Conservation (phyloP, 306 rosid species). For the Prosopis cineraria region DNA sequence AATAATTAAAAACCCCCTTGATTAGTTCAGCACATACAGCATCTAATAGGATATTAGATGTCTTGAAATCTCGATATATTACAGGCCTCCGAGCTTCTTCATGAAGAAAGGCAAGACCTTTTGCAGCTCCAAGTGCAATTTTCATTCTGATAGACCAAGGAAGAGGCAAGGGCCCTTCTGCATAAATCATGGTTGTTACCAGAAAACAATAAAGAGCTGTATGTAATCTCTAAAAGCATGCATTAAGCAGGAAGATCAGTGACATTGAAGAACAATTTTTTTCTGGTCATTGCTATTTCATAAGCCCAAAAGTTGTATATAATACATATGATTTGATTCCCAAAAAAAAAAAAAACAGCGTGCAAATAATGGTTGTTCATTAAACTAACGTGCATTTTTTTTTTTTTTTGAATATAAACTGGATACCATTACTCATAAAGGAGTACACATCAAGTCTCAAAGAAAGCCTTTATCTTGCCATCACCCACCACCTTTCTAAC, state of each 20-base stretch:
- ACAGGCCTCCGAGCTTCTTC: conserved; percentile 83
- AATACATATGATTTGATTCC: background rate
- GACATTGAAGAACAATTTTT: conserved; percentile 18
- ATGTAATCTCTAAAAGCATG: conserved; percentile 17
- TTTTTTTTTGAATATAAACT: no score
- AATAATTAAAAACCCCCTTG: conserved; percentile 14
- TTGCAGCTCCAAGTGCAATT: conserved; percentile 96
- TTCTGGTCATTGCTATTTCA: background rate
- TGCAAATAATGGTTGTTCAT: background rate
- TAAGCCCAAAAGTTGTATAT: background rate
- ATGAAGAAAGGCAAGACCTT: conserved; percentile 95
- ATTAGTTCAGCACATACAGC: conserved; percentile 61
- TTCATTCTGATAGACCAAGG: conserved; percentile 98
- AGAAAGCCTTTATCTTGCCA: no score
- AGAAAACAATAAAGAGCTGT: conserved; percentile 36
- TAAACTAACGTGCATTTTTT: no score
- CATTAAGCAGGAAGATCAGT: conserved; percentile 24
- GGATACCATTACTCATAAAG: no score
- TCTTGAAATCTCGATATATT: conserved; percentile 96
- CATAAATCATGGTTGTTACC: conserved; percentile 51
- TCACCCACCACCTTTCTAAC: no score
- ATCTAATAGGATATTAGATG: conserved; percentile 91
- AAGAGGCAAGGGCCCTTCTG: conserved; percentile 93
- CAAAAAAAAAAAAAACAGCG: background rate
- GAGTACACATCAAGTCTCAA: no score